Evolutionary conservation across 148 eudicot genomes (phyloP).

Genomic region (Hydrangea macrophylla): DNA sequence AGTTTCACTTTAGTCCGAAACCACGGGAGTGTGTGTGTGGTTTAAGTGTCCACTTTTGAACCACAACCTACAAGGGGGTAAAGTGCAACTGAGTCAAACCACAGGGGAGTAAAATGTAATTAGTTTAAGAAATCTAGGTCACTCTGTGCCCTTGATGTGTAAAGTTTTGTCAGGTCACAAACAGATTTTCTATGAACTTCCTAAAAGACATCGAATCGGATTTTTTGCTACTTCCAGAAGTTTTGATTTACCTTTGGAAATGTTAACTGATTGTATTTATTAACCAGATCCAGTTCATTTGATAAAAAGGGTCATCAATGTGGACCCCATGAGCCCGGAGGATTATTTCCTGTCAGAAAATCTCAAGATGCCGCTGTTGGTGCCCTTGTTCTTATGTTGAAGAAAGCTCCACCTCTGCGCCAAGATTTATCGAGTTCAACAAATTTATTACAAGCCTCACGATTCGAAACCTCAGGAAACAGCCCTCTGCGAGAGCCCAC

Average conservation of each 20-base stretch:
- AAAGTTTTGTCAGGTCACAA: too few species aligned
- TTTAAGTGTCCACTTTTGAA: too few species aligned
- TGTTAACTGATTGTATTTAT: conserved; percentile 6
- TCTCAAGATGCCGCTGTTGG: conserved; percentile 53
- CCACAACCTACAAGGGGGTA: too few species aligned
- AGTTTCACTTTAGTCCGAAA: too few species aligned
- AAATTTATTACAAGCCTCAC: conserved; percentile 18
- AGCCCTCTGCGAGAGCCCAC: conserved; percentile 11
- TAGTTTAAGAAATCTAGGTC: background rate
- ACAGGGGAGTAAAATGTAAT: too few species aligned
- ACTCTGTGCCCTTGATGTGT: background rate
- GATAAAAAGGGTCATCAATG: conserved; percentile 38
- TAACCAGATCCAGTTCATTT: conserved; percentile 16
- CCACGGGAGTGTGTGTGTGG: too few species aligned
- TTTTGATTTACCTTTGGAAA: background rate
- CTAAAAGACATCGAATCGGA: too few species aligned
- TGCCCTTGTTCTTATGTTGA: conserved; percentile 52
- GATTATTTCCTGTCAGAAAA: conserved; percentile 15
- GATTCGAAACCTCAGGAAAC: conserved; percentile 14
- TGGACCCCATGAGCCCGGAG: conserved; percentile 26
- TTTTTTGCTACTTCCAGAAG: background rate
- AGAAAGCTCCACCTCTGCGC: conserved; percentile 58
- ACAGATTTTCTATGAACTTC: too few species aligned
- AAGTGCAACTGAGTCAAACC: too few species aligned
- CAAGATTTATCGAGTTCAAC: conserved; percentile 23